phyloP scores from a whole-genome alignment of 495 filamentous ascomycete species.

The Barbatosphaeria neglecta region DNA sequence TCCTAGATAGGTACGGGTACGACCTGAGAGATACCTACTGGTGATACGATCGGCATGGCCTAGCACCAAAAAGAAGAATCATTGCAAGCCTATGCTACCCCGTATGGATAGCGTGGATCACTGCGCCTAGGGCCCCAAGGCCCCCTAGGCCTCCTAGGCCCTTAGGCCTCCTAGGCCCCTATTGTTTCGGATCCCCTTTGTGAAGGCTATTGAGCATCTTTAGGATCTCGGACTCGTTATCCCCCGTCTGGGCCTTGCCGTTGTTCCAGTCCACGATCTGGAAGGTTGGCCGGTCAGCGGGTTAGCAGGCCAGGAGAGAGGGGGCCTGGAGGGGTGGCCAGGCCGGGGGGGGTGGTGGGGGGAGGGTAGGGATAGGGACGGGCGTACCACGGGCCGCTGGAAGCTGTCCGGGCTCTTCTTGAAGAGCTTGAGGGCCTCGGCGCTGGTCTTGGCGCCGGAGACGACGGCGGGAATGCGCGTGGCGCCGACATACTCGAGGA shows the following conservation, averaged over 20 bases:
- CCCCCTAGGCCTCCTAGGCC: too few species aligned
- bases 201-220: slow-evolving; percentile 53
- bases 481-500: slow-evolving; percentile 72
- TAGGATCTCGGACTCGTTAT: slow-evolving; percentile 73
- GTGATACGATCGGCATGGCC: too few species aligned
- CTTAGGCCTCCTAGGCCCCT: too few species aligned
- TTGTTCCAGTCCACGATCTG: slow-evolving; percentile 90
- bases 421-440: slow-evolving; percentile 69
- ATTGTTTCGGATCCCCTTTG: too few species aligned
- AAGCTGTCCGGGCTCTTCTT: slow-evolving; percentile 48
- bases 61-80: too few species aligned
- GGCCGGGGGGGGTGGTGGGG: too few species aligned
- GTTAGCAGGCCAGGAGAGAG: slow-evolving; percentile 3
- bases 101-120: too few species aligned
- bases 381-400: slow-evolving; percentile 57
- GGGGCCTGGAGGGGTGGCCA: too few species aligned
- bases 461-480: slow-evolving; percentile 37
- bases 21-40: too few species aligned
- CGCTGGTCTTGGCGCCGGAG: slow-evolving; percentile 54
- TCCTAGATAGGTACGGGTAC: too few species aligned
- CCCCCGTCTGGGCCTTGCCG: slow-evolving; percentile 65
- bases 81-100: too few species aligned
- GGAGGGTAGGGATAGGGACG: background rate
- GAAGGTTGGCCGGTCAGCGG: background rate
- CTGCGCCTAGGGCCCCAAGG: too few species aligned